Base-by-base conservation (phyloP, 345 rosid genomes). In the Acer campestre region DNA sequence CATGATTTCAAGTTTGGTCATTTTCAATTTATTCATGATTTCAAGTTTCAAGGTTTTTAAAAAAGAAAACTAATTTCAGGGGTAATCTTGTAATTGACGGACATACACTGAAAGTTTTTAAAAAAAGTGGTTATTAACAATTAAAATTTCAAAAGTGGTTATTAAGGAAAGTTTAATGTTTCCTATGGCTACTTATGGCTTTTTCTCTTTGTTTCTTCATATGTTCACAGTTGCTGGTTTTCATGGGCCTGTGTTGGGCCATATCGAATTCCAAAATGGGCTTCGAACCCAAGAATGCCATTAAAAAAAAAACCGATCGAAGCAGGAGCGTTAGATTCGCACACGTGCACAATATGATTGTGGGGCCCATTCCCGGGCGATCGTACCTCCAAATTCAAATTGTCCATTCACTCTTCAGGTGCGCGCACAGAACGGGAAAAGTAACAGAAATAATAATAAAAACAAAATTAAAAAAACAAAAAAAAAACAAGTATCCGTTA, bases 401-500 rank as follows among this genome's bases (percentile, higher is more conserved):
- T 75, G 61, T 7, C 10, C 25, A 8, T 9, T 22, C 16, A 48
- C 22, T 10, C 59, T 6, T 17, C 78, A 67, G 68, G 76, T 70
- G 75, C 63, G 72, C 71, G 53, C 53, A 68, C 53, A 20, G 40
- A 78, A 51, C 40, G 72, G 74, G 38, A 70, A 69, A 68, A 76
- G 68, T 75, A 63, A 61, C 53, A 49, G 16, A 23, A 42, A 31
- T 38, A 10, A 77, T 59, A 73, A 61, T 25, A 46, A 62, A 18
- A 68, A 79, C 61, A 42, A 71, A 25, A 68, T 61, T 77, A 75
- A 67, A 61, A 53, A 23, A 56, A 75, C 75, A 79, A 1, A 68
- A 35, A 61, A 82, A 79, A 9, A 68, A 35, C 55, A 84, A 75
- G 55, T 85, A 86, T 88, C 89, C 91, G 91, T 88, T 84, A 78